Conservation (phyloP, 1,139 yeast species). For the Scheffersomyces illinoinensis region DNA sequence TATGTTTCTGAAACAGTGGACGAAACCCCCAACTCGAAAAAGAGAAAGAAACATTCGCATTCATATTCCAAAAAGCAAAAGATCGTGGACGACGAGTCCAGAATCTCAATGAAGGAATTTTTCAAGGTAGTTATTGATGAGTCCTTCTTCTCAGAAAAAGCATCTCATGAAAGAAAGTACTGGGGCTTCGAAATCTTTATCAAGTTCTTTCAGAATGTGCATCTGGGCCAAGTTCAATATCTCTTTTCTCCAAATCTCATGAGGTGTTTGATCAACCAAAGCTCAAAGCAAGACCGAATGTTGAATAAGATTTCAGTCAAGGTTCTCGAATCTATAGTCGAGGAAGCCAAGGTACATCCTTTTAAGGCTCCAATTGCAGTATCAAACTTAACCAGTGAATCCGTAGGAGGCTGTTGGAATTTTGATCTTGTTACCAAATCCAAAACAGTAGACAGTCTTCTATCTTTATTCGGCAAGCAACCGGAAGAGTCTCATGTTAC, state of each 20-base stretch:
- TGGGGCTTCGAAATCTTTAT: conserved; percentile 81
- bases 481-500: conserved; percentile 11
- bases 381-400: conserved; percentile 48
- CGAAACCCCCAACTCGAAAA: conserved; percentile 14
- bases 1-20: conserved; percentile 21
- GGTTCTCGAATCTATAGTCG: conserved; percentile 46
- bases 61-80: conserved; percentile 30
- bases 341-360: conserved; percentile 36
- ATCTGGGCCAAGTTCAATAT: conserved; percentile 31
- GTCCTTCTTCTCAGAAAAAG: conserved; percentile 68
- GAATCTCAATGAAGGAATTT: conserved; percentile 60
- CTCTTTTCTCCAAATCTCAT: conserved; percentile 71
- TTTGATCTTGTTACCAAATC: conserved; percentile 81
- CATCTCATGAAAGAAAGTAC: conserved; percentile 84
- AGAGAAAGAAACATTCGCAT: conserved; percentile 30
- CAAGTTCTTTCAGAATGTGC: conserved; percentile 39
- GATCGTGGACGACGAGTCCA: conserved; percentile 9
- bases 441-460: conserved; percentile 60
- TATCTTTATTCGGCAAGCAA: conserved; percentile 32
- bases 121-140: conserved; percentile 84
- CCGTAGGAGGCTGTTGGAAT: conserved; percentile 61
- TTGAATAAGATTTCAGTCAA: conserved; percentile 67
- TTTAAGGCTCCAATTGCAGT: conserved; percentile 50
- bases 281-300: conserved; percentile 63
- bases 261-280: conserved; percentile 77